Evolutionary conservation across 768 basidiomycete species (phyloP), one percentile per base, ranked within the genome.

Genomic region (Kwoniella pini): DNA sequence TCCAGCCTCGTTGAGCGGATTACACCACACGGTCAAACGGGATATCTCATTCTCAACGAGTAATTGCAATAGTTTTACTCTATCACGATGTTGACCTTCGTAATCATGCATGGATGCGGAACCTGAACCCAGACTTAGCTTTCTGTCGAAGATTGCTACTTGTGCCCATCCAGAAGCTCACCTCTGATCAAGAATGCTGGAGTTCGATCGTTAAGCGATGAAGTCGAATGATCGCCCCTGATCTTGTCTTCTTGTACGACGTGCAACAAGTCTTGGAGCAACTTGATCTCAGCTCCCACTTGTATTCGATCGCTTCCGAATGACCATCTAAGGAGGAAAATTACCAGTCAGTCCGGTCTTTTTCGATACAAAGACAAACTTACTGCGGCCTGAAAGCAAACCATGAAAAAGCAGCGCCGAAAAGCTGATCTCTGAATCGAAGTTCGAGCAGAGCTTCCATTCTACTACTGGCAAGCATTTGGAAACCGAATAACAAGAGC

Each of bases 261-360:
- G 0, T 84, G 84, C 26, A 90, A 75, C 71, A 99, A 90, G 70
- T 97, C 92, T 17, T 86, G 85, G 6, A 98, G 80, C 0, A 95
- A 82, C 76, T 88, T 91, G 69, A 93, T 84, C 74, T 98, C 95
- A 0, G 89, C 86, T 64, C 89, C 87, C 19, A 97, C 81, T 79
- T 97, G 93, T 4, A 91, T 86, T 2, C 91, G 87, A 77, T 91
- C 91, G 24, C 90, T 89, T n/a, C 95, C 96, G 75, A 87, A 96
- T 3, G 94, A 88, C 94, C 95, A 98, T 69, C 94, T 97, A 15
- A 13, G 3, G n/a, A 15, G 6, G 40, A 11, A 5, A 19, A 21
- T 15, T 19, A 43, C 5, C n/a, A n/a, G 19, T 43, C 40, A 9
- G 11, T 5, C 4, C 11, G 43, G 21, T 44, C 17, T 21, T 33